Evolutionary conservation across 1,284 basidiomycete genomes (phyloP).

Genomic region (Cutaneotrichosporon sp.): DNA sequence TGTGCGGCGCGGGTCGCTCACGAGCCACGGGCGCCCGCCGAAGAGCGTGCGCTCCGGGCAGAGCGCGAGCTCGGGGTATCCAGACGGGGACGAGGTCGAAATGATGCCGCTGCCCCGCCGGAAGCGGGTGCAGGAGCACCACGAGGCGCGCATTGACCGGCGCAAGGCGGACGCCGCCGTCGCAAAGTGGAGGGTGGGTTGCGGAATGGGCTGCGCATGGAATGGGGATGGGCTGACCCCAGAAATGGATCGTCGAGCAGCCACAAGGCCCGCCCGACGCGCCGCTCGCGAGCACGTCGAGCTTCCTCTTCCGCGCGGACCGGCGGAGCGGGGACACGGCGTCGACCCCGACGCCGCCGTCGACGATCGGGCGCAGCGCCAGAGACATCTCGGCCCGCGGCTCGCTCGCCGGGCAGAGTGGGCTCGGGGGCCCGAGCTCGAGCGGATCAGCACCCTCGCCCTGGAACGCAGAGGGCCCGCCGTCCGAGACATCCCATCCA

Average conservation of each 20-base stretch:
- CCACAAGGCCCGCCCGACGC: constrained; percentile 7
- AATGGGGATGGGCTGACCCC: constrained; percentile 18
- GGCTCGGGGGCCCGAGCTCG: too few species aligned
- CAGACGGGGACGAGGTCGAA: constrained; percentile 15
- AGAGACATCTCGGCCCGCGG: neutral
- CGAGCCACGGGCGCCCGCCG: neutral
- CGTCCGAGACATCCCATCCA: constrained; percentile 9
- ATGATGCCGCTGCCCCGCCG: constrained; percentile 20
- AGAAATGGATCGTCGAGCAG: constrained; percentile 48
- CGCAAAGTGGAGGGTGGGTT: constrained; percentile 49
- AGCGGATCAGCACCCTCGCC: neutral
- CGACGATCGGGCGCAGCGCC: neutral
- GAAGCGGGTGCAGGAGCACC: constrained; percentile 20
- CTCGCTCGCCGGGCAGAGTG: neutral
- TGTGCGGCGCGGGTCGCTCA: constrained; percentile 11
- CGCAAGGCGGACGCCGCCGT: constrained; percentile 42
- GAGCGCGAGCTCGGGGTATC: constrained; percentile 8
- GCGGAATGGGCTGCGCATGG: too few species aligned
- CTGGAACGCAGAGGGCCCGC: constrained; percentile 9
- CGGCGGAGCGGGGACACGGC: neutral
- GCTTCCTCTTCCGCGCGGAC: neutral
- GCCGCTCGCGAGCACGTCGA: neutral
- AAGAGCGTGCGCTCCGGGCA: constrained; percentile 17
- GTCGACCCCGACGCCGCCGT: neutral
- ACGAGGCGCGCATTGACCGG: constrained; percentile 17